Conservation (phyloP, 2,329 filamentous ascomycete genomes). For the Coniella vitis region DNA sequence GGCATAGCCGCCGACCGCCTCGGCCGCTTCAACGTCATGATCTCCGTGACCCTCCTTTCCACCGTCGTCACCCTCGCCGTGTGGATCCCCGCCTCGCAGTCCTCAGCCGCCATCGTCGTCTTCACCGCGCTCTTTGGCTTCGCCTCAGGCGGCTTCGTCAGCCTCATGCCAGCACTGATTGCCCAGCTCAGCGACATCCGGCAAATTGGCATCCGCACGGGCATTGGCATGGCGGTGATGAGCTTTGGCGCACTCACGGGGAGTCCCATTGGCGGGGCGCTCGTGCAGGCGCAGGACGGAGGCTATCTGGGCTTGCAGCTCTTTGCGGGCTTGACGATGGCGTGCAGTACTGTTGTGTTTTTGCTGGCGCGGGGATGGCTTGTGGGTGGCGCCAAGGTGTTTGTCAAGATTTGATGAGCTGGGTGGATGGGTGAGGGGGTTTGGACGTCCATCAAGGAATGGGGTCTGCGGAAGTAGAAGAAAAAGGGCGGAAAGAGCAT, state of each 20-base stretch:
- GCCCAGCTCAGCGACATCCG: constrained; percentile 55
- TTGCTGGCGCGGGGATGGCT: constrained; percentile 20
- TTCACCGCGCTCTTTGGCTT: constrained; percentile 61
- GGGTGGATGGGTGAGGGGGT: neutral
- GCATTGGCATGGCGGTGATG: constrained; percentile 48
- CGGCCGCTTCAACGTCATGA: constrained; percentile 35
- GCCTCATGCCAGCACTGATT: constrained; percentile 48
- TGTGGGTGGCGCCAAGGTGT: constrained; percentile 21
- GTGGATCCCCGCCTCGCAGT: constrained; percentile 31
- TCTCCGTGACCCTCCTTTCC: constrained; percentile 39
- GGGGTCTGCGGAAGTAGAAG: neutral
- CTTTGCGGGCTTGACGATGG: constrained; percentile 45
- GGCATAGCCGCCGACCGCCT: constrained; percentile 37
- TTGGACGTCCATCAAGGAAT: too few species aligned
- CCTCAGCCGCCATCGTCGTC: constrained; percentile 48
- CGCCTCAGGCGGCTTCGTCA: constrained; percentile 55
- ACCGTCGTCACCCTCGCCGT: constrained; percentile 33
- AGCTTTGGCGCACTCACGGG: constrained; percentile 52
- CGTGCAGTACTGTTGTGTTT: constrained; percentile 21
- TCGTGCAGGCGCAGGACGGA: constrained; percentile 37
- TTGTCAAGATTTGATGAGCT: constrained; percentile 18
- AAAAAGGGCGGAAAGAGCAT: neutral
- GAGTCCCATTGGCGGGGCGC: constrained; percentile 49
- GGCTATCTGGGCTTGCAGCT: constrained; percentile 45
- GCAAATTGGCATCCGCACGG: constrained; percentile 52